Evolutionary conservation across 495 filamentous ascomycete genomes (phyloP), one percentile per base, ranked within the genome.

Genomic region (Bombardia bombarda): DNA sequence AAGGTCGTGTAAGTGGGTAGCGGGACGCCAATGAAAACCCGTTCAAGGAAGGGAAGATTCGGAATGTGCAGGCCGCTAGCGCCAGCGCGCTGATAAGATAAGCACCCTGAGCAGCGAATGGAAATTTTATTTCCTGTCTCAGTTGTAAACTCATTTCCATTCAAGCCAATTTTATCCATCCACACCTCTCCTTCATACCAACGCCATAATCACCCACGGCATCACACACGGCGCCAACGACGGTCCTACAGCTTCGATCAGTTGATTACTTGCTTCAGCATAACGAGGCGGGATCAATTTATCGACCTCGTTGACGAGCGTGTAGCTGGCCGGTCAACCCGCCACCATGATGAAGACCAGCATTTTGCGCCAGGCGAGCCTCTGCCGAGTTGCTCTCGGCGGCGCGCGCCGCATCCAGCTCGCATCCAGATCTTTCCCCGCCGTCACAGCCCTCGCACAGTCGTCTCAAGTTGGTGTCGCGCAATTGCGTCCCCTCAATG

Each of bases 341-440:
- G 36, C 37, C 43, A 42, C 38, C 18, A 60, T 56, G 49, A 55
- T 61, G 55, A 61, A 47, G 51, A 50, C 50, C 28, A 53, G 46
- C 49, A 37, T 63, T 10, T 36, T 61, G 33, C 48, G 60, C 46
- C 52, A 53, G 31, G 57, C 52, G 32, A 53, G 50, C 32, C 39
- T 58, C 19, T 45, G 48, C 41, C 58, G 55, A 38, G 58, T 46
- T 24, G 58, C 50, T 22, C 36, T 54, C 4, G 31, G 31, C 21
- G 24, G 46, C 32, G 20, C 51, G 20, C 47, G 45, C 35, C 52
- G 53, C 43, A 42, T 56, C 34, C 58, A 50, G 45, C 32, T 54
- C 33, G 49, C 46, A 20, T 55, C 51, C 39, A 50, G 56, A 42
- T 33, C 57, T 6, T 37, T 44, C 3, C 28, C 46, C 10, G 48